Conservation (phyloP, 371 early-diverging fungal species). For the Actinomortierella wolfii region DNA sequence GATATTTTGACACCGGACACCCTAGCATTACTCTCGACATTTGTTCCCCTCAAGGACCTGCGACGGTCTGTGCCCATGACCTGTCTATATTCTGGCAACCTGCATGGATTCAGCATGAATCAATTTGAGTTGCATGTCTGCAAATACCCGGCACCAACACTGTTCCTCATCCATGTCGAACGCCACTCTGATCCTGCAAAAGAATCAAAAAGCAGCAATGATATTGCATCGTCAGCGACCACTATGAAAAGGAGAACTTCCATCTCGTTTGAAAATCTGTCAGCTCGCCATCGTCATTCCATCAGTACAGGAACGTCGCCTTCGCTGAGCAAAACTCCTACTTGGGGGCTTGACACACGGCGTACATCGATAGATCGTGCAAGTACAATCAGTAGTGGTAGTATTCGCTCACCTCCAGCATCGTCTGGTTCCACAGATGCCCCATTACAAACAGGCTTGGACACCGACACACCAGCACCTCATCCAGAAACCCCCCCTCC, state of each 20-base stretch:
- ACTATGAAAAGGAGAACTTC: background rate
- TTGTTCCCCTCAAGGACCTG: slow-evolving; percentile 45
- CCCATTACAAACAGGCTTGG: too few relatives aligned
- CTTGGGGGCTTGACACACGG: slow-evolving; percentile 10
- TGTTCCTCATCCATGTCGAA: slow-evolving; percentile 55
- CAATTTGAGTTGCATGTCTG: slow-evolving; percentile 66
- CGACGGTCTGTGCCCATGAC: slow-evolving; percentile 9
- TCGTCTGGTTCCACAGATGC: too few relatives aligned
- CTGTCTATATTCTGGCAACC: slow-evolving; percentile 55
- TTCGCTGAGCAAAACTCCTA: background rate
- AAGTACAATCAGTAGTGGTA: too few relatives aligned
- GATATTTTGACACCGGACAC: slow-evolving; percentile 50
- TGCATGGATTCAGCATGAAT: slow-evolving; percentile 71
- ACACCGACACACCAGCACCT: too few relatives aligned
- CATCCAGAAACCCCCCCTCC: too few relatives aligned
- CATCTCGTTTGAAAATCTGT: too few relatives aligned
- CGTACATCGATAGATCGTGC: slow-evolving; percentile 13
- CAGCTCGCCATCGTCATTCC: too few relatives aligned
- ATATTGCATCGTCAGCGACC: background rate
- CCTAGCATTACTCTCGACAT: slow-evolving; percentile 53
- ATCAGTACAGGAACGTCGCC: too few relatives aligned
- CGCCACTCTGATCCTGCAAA: slow-evolving; percentile 4
- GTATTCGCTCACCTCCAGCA: too few relatives aligned
- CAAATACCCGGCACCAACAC: slow-evolving; percentile 68
- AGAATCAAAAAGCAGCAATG: slow-evolving; percentile 17